Evolutionary conservation across 768 basidiomycete genomes (phyloP), one percentile per base, ranked within the genome.

Genomic region (Cytidiella melzeri): DNA sequence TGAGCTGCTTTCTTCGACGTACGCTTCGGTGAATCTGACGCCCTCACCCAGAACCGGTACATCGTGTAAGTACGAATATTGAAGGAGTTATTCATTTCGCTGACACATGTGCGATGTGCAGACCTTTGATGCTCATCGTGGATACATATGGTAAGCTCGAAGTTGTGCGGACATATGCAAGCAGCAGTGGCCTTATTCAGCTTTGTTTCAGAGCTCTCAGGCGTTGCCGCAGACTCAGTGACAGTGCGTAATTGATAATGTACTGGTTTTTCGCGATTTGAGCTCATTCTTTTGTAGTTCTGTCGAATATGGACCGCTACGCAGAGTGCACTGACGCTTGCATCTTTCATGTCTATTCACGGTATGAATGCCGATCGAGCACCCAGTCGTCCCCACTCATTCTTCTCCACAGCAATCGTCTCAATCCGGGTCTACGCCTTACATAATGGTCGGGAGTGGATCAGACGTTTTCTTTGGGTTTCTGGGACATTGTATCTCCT

Each of bases 291-390:
- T 12, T 18, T 26, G 5, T 18, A 63, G 61, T 59, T 63, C 43
- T 63, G 61, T 50, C 55, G 55, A 34, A 50, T 56, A 2, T 63
- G 62, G 62, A 63, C 62, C 5, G 48, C 52, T 1, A 19, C 59
- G 7, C 62, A 63, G 36, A 54, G 59, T 53, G 59, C 58, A 25
- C 45, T 63, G 27, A 63, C 62, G 15, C 55, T 63, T 42, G 52
- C 50, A 3, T 63, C 62, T 5, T 63, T 59, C 55, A 61, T 63
- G 39, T 61, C 58, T 18, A 61, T 63, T n/a, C 62, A 63, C 26
- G 49, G 62, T 63, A 10, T 41, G 24, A 24, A 21, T n/a, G 26
- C 43, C 20, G 9, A 18, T 37, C 20, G 15, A 39, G 10, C n/a
- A 4, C 28, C 4, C 20, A 24, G 19, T 21, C 15, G 30, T 7